Conservation (phyloP, 306 rosid species). For the Aeschynomene evenia region DNA sequence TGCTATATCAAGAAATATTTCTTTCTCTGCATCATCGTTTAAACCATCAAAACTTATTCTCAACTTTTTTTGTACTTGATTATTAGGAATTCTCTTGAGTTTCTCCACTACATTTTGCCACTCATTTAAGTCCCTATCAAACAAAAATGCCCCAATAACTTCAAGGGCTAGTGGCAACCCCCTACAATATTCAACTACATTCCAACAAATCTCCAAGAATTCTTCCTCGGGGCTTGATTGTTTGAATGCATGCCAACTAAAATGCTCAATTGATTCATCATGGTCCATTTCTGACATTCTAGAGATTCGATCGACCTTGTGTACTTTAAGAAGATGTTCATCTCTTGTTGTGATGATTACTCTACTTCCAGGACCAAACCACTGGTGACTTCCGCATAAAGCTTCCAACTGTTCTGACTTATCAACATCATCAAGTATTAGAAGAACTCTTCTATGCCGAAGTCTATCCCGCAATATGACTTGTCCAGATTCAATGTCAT, state of each 20-base stretch:
- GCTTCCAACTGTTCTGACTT: background rate
- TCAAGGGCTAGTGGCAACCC: constrained; percentile 35
- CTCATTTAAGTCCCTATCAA: background rate
- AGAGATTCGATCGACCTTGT: background rate
- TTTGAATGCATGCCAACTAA: constrained; percentile 38
- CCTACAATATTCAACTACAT: constrained; percentile 6
- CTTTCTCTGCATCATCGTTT: background rate
- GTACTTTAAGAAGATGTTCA: background rate
- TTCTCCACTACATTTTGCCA: constrained; percentile 11
- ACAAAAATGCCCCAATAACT: constrained; percentile 24
- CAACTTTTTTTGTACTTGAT: constrained; percentile 7
- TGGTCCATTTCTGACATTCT: background rate
- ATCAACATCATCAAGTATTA: constrained; percentile 28
- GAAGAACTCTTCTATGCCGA: background rate
- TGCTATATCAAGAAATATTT: constrained; percentile 30
- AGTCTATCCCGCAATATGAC: background rate
- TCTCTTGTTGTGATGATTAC: constrained; percentile 31
- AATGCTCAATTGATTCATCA: constrained; percentile 25
- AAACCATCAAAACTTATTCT: constrained; percentile 24
- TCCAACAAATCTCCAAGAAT: background rate
- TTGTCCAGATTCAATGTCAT: constrained; percentile 4
- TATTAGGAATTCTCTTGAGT: constrained; percentile 23
- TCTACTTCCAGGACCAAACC: constrained; percentile 25
- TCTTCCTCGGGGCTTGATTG: background rate
- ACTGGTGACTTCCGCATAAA: constrained; percentile 21